These are phyloP conservation scores for Trichophyton schoenleinii DNA, from an alignment of 2,329 filamentous ascomycete genomes.

Conservation along the genomic window DNA sequence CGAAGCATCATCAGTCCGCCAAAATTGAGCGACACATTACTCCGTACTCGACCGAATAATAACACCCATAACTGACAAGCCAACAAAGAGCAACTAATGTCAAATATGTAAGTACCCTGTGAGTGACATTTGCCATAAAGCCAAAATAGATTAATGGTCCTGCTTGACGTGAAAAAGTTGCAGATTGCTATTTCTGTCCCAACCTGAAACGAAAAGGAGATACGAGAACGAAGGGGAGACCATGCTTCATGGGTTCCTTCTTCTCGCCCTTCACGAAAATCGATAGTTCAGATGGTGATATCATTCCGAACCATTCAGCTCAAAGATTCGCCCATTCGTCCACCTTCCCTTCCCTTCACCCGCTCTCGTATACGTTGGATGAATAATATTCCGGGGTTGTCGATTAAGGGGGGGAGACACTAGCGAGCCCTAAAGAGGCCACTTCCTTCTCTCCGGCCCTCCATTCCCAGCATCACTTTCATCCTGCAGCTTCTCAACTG, in stretches of 20 bases:
- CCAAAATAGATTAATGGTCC: neutral
- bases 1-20: too few relatives aligned
- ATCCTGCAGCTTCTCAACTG: neutral
- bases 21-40: neutral
- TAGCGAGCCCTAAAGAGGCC: neutral
- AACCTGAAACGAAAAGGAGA: slow-evolving; percentile 4
- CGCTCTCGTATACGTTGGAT: neutral
- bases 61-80: neutral
- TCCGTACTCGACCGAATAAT: neutral
- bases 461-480: too few relatives aligned
- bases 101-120: neutral
- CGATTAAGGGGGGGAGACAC: neutral
- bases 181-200: neutral
- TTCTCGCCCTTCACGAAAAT: neutral
- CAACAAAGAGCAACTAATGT: neutral
- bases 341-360: slow-evolving; percentile 9
- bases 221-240: neutral
- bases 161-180: neutral
- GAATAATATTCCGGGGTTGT: neutral
- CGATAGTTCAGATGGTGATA: slow-evolving; percentile 1
- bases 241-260: neutral
- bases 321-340: slow-evolving; percentile 2
- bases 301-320: neutral
- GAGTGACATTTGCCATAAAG: neutral
- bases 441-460: neutral